phyloP scores from a whole-genome alignment of 441 rosid genomes.

The Gossypium gossypioides region DNA sequence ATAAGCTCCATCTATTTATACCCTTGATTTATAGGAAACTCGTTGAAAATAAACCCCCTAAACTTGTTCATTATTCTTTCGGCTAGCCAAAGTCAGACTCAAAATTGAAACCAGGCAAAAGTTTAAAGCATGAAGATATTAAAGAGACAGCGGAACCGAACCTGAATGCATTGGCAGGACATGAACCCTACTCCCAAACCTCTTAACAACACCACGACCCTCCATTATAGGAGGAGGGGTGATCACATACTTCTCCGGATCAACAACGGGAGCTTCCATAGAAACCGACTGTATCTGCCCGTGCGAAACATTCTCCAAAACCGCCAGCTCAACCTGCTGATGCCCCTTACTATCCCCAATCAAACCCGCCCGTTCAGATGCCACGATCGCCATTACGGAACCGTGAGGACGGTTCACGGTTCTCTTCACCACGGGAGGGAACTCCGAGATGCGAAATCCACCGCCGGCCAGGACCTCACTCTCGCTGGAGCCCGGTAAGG shows the following conservation, averaged over 20 bases:
- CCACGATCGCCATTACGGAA: constrained; percentile 51
- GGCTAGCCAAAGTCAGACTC: not conserved
- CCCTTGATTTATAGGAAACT: not conserved
- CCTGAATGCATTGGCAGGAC: constrained; percentile 95
- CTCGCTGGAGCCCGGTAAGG: constrained; percentile 24
- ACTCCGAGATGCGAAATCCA: constrained; percentile 56
- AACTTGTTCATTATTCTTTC: not conserved
- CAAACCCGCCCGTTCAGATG: constrained; percentile 47
- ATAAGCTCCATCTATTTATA: not conserved
- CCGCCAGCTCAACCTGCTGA: constrained; percentile 23
- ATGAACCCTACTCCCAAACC: constrained; percentile 58
- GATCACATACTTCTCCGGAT: constrained; percentile 53
- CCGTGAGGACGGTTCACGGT: constrained; percentile 64
- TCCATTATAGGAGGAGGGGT: constrained; percentile 70
- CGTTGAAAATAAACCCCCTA: not conserved
- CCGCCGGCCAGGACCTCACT: constrained; percentile 47
- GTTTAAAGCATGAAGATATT: not conserved
- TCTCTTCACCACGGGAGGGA: constrained; percentile 52
- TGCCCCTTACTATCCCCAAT: constrained; percentile 36
- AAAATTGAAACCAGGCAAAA: not conserved
- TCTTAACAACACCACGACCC: constrained; percentile 73
- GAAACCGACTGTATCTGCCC: constrained; percentile 83
- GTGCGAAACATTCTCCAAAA: constrained; percentile 67
- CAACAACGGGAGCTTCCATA: constrained; percentile 37
- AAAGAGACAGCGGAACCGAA: constrained; percentile 11